phyloP scores from a whole-genome alignment of 2,329 filamentous ascomycete species.

The Trichoderma harzianum region DNA sequence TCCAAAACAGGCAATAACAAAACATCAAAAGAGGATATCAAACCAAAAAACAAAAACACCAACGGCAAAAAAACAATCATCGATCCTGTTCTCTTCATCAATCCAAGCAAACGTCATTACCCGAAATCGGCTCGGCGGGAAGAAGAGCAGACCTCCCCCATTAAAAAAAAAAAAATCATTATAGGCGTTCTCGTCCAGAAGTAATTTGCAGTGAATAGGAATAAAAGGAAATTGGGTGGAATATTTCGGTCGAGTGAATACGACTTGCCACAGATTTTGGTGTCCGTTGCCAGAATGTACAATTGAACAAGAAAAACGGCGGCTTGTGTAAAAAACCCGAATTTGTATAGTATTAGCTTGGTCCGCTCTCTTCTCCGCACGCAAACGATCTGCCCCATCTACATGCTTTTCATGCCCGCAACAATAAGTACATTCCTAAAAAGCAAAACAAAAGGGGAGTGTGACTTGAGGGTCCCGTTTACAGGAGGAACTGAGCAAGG shows the following conservation, averaged over 20 bases:
- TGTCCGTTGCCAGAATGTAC: slow-evolving; percentile 7
- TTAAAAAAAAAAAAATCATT: slow-evolving; percentile 20
- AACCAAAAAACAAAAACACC: neutral
- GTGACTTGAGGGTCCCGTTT: slow-evolving; percentile 14
- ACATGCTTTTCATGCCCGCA: slow-evolving; percentile 27
- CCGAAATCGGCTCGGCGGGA: slow-evolving; percentile 11
- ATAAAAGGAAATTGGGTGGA: neutral
- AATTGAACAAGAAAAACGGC: slow-evolving; percentile 19
- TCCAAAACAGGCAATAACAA: neutral
- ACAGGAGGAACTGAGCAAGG: slow-evolving; percentile 32
- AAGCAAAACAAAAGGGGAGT: slow-evolving; percentile 16
- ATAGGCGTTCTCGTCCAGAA: slow-evolving; percentile 17
- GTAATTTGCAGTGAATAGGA: neutral
- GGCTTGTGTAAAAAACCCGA: slow-evolving; percentile 27
- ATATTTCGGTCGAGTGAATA: neutral
- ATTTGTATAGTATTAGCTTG: slow-evolving; percentile 31
- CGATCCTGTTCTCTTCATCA: slow-evolving; percentile 16
- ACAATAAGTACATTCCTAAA: slow-evolving; percentile 26
- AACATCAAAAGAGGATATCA: slow-evolving; percentile 10
- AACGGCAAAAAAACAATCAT: neutral
- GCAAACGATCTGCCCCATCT: slow-evolving; percentile 20
- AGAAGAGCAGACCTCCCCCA: slow-evolving; percentile 14
- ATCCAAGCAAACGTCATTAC: slow-evolving; percentile 17
- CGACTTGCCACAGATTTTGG: neutral
- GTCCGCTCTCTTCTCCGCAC: slow-evolving; percentile 27